phyloP scores from a whole-genome alignment of 305 asterid species.

The Ajuga reptans region DNA sequence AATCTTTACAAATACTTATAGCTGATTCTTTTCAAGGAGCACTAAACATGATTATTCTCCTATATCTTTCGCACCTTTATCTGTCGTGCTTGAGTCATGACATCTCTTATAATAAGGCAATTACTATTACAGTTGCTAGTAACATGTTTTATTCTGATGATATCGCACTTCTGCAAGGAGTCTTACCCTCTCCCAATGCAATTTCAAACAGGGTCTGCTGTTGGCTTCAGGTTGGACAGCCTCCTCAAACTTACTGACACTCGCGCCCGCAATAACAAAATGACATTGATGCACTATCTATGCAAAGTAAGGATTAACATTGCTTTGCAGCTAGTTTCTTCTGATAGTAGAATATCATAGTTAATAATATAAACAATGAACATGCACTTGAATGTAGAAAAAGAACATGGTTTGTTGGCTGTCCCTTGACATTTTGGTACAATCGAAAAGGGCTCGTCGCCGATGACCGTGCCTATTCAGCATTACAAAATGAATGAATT shows the following conservation, averaged over 20 bases:
- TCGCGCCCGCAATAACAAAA: constrained; percentile 87
- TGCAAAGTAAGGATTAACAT: constrained; percentile 57
- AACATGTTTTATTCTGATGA: not conserved
- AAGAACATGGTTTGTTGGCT: constrained; percentile 4
- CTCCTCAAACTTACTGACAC: constrained; percentile 92
- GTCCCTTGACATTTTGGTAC: not conserved
- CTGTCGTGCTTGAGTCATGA: not conserved
- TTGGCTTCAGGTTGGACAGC: constrained; percentile 93
- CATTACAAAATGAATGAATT: not conserved
- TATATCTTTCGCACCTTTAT: not conserved
- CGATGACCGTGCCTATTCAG: not conserved
- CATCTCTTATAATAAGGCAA: constrained; percentile 1
- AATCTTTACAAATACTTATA: not conserved
- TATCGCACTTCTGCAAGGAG: not conserved
- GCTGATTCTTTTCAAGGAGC: not conserved
- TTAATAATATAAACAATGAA: not conserved
- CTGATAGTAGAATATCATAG: constrained; percentile 14
- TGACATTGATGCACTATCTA: constrained; percentile 96
- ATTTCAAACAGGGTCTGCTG: constrained; percentile 66
- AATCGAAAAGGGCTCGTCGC: not conserved
- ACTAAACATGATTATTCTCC: no score
- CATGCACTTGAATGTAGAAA: not conserved
- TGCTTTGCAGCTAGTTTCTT: constrained; percentile 12
- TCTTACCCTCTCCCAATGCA: constrained; percentile 25
- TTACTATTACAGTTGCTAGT: not conserved